phyloP scores from a whole-genome alignment of 345 rosid genomes.

The Eucalyptus cloeziana region DNA sequence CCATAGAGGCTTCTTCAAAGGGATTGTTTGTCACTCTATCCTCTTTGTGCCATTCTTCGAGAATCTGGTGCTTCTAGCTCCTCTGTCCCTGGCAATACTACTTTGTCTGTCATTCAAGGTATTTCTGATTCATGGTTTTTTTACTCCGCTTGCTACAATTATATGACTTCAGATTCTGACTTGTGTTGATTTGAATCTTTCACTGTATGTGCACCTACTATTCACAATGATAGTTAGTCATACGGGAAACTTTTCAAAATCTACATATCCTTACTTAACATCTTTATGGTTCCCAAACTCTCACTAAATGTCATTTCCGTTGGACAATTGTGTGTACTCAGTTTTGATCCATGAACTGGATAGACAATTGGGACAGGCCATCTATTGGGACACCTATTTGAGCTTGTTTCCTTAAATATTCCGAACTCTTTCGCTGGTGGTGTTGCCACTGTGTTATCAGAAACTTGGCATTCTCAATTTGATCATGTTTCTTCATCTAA shows the following conservation, averaged over 20 bases:
- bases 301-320: not conserved
- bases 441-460: not conserved
- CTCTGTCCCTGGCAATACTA: not conserved
- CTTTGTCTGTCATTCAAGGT: not conserved
- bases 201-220: not conserved
- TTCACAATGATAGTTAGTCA: not conserved
- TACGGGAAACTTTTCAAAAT: not conserved
- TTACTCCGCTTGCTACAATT: not conserved
- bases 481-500: not conserved
- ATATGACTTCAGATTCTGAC: not conserved
- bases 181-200: not conserved
- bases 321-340: not conserved
- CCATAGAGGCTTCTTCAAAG: not conserved
- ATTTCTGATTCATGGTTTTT: not conserved
- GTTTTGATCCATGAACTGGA: not conserved
- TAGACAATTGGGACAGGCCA: not conserved
- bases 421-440: not conserved
- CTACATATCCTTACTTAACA: not conserved
- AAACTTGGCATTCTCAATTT: not conserved
- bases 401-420: not conserved
- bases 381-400: not conserved
- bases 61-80: not conserved
- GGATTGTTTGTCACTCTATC: not conserved
- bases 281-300: not conserved
- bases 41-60: not conserved